Conservation (phyloP, 768 basidiomycete species). For the Mycena maculata region DNA sequence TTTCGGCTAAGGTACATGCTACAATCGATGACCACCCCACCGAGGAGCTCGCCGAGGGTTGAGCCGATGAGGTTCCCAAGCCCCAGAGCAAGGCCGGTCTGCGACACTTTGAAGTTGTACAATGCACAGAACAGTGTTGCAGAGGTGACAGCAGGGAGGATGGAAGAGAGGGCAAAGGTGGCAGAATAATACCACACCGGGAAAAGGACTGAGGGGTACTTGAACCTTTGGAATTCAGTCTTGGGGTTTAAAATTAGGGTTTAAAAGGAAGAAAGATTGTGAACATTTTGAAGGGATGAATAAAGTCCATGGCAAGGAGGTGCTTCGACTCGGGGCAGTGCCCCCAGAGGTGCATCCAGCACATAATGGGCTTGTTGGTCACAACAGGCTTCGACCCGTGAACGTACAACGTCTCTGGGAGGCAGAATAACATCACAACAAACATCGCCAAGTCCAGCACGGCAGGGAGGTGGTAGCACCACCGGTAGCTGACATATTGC, state of each 20-base stretch:
- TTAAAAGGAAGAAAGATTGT: neutral
- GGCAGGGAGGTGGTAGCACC: conserved; percentile 58
- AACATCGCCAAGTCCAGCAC: conserved; percentile 54
- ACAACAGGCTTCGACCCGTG: conserved; percentile 22
- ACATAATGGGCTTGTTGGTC: conserved; percentile 26
- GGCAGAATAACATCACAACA: conserved; percentile 48
- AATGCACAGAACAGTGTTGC: conserved; percentile 27
- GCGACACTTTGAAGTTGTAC: conserved; percentile 23
- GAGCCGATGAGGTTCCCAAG: conserved; percentile 25
- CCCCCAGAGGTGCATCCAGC: conserved; percentile 28
- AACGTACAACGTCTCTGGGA: conserved; percentile 55
- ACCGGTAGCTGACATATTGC: conserved; percentile 38
- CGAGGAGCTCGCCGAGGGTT: conserved; percentile 27
- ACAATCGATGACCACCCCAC: conserved; percentile 26
- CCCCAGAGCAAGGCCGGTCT: conserved; percentile 25
- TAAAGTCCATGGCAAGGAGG: conserved; percentile 22
- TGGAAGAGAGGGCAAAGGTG: conserved; percentile 26
- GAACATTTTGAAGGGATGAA: conserved; percentile 22
- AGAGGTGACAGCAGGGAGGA: conserved; percentile 29
- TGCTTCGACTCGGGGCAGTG: conserved; percentile 21
- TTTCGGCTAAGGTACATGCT: conserved; percentile 25
- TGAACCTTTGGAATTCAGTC: conserved; percentile 11
- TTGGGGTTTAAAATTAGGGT: neutral
- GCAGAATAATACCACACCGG: conserved; percentile 25
- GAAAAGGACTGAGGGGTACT: conserved; percentile 27